A percentile compares a stretch with the other conserved stretches of the same genome.
Conservation (phyloP, 371 early-diverging fungal species). For the Coemansia sp. region DNA sequence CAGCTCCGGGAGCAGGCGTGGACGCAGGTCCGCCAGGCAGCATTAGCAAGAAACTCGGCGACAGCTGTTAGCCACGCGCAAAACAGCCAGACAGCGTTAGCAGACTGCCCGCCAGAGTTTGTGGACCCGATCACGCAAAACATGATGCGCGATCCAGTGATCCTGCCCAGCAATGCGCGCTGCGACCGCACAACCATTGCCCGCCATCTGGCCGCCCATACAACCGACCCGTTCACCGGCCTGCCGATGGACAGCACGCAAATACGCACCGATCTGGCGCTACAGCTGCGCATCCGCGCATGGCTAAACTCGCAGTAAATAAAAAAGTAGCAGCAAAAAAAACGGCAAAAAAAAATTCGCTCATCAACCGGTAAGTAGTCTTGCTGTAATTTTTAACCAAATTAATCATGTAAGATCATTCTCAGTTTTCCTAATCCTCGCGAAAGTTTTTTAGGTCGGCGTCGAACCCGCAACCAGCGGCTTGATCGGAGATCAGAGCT, state of each 20-base stretch:
- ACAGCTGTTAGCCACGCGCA: no score
- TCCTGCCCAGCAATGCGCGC: slow-evolving; percentile 18
- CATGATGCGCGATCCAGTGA: slow-evolving; percentile 32
- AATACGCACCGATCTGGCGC: slow-evolving; percentile 20
- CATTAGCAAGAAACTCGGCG: neutral
- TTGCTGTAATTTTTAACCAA: slow-evolving; percentile 8
- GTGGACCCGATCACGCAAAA: slow-evolving; percentile 30
- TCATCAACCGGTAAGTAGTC: slow-evolving; percentile 45
- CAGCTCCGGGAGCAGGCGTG: slow-evolving; percentile 4
- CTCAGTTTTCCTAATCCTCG: slow-evolving; percentile 14
- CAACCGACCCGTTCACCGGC: slow-evolving; percentile 41
- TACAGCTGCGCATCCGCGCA: slow-evolving; percentile 19
- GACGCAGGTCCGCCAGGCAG: neutral
- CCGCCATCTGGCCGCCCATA: slow-evolving; percentile 11
- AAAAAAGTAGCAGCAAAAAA: neutral
- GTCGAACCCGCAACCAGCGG: slow-evolving; percentile 13
- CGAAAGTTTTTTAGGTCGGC: slow-evolving; percentile 9
- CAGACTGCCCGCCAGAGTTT: slow-evolving; percentile 26
- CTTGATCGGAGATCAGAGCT: no score
- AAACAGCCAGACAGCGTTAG: neutral
- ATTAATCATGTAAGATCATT: slow-evolving; percentile 11
- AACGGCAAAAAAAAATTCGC: slow-evolving; percentile 13
- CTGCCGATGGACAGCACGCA: slow-evolving; percentile 18
- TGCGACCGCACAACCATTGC: slow-evolving; percentile 35
- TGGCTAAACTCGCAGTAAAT: slow-evolving; percentile 6